Base-by-base conservation (phyloP, 2,329 filamentous ascomycete species). In the Pseudogymnoascus sp. region DNA sequence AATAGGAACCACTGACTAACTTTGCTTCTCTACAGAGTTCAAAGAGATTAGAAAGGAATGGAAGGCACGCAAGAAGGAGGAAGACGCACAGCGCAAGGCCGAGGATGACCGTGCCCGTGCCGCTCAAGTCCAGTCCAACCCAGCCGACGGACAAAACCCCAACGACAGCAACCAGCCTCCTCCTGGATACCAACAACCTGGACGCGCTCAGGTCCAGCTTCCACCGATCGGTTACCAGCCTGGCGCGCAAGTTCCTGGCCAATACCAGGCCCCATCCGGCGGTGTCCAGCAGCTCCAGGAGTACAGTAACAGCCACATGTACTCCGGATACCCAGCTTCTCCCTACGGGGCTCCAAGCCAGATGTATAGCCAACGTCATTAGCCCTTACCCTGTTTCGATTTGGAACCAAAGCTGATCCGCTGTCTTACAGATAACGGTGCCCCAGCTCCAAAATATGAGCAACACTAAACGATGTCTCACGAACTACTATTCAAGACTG, bases 11-110 rank as follows among this genome's bases (percentile, higher is more conserved):
- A 58, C 21, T 64, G 60, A 50, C 66, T 67, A 68, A 69, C 63
- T 61, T 50, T 64, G 65, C 68, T 66, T 64, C 62, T 63, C 63
- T 70, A 66, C 71, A 97, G 94, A 97, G 75, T 97, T 99, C 79
- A 99, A 99, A 74, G 94, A 99, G 72, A 97, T 97, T 64, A 89
- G 94, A 66, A 97, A 97, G 73, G 93, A 97, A 72, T 99, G 94
- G 94, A 99, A 97, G 79, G 90, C 90, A 39, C 91, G 94, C 71
- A 97, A 97, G 84, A 99, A 99, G 90, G 94, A 97, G 74, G 93
- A 97, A 70, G 93, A 97, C 67, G 87, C 87, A 59, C 82, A 85
- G 69, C 89, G 92, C 71, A 97, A 97, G 79, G 89, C 88, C 10
- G 90, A 92, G 8, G 93, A 97, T 66, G 92, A 97, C 72, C 83